Evolutionary conservation across 305 asterid species (phyloP).

Genomic region (Solanum aculeatissimum): DNA sequence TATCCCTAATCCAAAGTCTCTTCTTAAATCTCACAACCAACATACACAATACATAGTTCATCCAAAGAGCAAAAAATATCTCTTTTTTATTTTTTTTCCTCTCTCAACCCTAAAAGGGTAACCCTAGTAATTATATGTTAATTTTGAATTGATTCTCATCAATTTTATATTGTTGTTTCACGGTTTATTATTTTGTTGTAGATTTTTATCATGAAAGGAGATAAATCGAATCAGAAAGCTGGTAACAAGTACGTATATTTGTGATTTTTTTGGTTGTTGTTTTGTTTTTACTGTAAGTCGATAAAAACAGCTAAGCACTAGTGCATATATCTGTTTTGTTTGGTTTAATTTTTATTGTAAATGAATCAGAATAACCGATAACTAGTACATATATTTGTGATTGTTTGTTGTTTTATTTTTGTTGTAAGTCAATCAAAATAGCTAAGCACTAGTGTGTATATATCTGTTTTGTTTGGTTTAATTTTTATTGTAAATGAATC

Average conservation of each 20-base stretch:
- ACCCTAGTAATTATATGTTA: not conserved
- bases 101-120: constrained; percentile 2
- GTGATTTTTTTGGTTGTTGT: too few relatives aligned
- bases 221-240: constrained; percentile 47
- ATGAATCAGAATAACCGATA: not conserved
- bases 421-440: too few relatives aligned
- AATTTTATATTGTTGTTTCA: not conserved
- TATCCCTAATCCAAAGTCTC: not conserved
- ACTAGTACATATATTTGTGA: constrained; percentile 10
- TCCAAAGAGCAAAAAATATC: not conserved
- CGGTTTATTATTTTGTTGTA: not conserved
- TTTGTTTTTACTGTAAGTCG: too few relatives aligned
- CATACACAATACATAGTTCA: not conserved
- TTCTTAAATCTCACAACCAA: not conserved
- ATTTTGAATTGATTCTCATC: not conserved
- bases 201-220: constrained; percentile 48
- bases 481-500: not conserved
- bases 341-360: too few relatives aligned
- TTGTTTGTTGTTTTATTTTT: too few relatives aligned
- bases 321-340: not conserved
- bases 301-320: constrained; percentile 12
- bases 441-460: too few relatives aligned
- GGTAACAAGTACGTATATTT: constrained; percentile 21
- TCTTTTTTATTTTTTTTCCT: not conserved
- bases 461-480: not conserved